Base-by-base conservation (phyloP, 495 filamentous ascomycete species). In the Parathielavia hyrcaniae region DNA sequence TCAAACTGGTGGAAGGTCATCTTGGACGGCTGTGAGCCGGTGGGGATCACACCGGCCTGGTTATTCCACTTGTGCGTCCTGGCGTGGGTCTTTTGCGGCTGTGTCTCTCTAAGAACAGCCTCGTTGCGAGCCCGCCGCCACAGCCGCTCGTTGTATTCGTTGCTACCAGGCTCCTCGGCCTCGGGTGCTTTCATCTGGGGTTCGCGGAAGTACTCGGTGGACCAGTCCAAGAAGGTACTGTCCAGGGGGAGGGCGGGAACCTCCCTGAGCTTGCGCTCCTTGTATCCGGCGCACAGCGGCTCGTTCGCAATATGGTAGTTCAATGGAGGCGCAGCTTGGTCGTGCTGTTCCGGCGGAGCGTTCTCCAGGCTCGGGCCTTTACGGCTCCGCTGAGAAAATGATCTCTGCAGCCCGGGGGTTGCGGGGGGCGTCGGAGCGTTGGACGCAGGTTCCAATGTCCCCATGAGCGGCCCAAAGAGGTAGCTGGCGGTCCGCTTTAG, bases 1-100 rank as follows among this genome's bases (percentile, higher is more conserved):
- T 99, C 93, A 64, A 95, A 99, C 67, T 99, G 93, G 75, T 99
- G 93, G 70, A 97, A 96, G 20, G 87, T 86, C 85, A 99, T 86
- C 73, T 89, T 92, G 60, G 83, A 80, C 0, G 95, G 95, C 66
- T 96, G 93, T 23, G 84, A 87, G 19, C 81, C 83, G 60, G 95
- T 97, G 58, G 90, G 88, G 67, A 97, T 87, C 55, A 91, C 83
- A 20, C 85, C 85, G 19, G 79, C 77, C 9, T 83, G 83, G 52
- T 81, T 82, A 67, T 90, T 88, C 93, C 93, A 99, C 61, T 81
- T 84, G 63, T 86, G 88, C 44, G 77, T 88, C 11, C 89, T 84
- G 0, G 93, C 91, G 61, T 87, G 81, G 26, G 88, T 84, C 67
- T 97, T 99, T 56, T 95, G 86, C 0, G 90, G 90, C 61, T 99